Conservation (phyloP, 495 filamentous ascomycete species). For the Chaetomium cochliodes region DNA sequence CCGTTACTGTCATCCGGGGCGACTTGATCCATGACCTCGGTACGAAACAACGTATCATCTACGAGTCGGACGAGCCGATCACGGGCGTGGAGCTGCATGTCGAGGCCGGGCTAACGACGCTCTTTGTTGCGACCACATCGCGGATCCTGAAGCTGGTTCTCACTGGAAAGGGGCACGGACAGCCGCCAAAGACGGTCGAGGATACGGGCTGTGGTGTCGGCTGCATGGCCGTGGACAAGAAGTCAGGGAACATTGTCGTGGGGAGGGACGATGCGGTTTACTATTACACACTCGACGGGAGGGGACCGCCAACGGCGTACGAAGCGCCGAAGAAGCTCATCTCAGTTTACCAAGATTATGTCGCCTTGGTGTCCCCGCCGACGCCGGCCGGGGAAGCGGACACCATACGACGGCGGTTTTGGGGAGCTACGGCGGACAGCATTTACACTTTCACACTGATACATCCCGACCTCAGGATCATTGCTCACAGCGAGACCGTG, state of each 20-base stretch:
- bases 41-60: slow-evolving; percentile 92
- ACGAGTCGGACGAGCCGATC: slow-evolving; percentile 94
- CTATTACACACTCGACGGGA: slow-evolving; percentile 81
- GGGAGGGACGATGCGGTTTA: slow-evolving; percentile 93
- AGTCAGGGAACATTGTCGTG: slow-evolving; percentile 80
- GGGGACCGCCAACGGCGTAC: slow-evolving; percentile 82
- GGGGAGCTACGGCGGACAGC: slow-evolving; percentile 64
- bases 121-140: slow-evolving; percentile 89
- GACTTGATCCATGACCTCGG: slow-evolving; percentile 95
- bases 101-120: slow-evolving; percentile 61
- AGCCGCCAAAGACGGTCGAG: slow-evolving; percentile 83
- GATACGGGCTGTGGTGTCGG: slow-evolving; percentile 84
- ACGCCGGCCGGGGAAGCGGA: slow-evolving; percentile 52
- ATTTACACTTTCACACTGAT: slow-evolving; percentile 84
- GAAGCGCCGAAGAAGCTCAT: slow-evolving; percentile 87
- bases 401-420: slow-evolving; percentile 58
- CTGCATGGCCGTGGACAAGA: slow-evolving; percentile 84
- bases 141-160: slow-evolving; percentile 85
- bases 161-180: slow-evolving; percentile 80
- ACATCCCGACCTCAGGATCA: slow-evolving; percentile 85
- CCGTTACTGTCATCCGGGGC: slow-evolving; percentile 88
- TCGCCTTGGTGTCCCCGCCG: slow-evolving; percentile 81
- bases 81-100: slow-evolving; percentile 81
- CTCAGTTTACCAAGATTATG: slow-evolving; percentile 77
- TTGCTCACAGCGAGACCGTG: slow-evolving; percentile 84